These are phyloP conservation scores for Tulasnella sp. DNA, from an alignment of 768 basidiomycete species.

Conservation along the genomic window DNA sequence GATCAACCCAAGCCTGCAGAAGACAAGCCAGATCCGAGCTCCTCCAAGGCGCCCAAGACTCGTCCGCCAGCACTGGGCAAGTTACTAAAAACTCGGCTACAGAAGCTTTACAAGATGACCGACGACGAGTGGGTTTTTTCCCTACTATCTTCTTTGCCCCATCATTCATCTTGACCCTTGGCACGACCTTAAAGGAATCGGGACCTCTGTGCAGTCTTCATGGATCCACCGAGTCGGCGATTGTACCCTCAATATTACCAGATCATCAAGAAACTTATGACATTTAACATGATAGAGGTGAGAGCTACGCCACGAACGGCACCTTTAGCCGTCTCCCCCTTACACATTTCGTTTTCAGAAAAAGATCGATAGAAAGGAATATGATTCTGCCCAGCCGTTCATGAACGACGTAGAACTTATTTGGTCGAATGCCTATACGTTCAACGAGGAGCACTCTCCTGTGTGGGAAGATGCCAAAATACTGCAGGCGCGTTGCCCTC, in stretches of 20 bases:
- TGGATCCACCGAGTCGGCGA: constrained; percentile 75
- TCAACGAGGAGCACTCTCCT: constrained; percentile 77
- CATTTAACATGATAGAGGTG: constrained; percentile 69
- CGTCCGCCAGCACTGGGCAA: constrained; percentile 17
- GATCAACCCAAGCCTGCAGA: constrained; percentile 35
- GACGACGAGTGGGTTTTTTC: constrained; percentile 51
- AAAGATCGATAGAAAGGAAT: constrained; percentile 74
- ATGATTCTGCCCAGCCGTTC: constrained; percentile 58
- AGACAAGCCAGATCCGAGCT: background rate
- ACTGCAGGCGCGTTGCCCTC: constrained; percentile 46
- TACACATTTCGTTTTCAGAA: constrained; percentile 41
- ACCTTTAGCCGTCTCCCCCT: background rate
- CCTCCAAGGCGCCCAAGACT: constrained; percentile 18
- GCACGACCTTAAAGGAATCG: constrained; percentile 43
- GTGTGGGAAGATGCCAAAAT: constrained; percentile 73
- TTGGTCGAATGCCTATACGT: constrained; percentile 79
- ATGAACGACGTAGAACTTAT: constrained; percentile 83
- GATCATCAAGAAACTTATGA: constrained; percentile 68
- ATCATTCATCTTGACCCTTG: background rate
- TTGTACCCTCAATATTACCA: constrained; percentile 74
- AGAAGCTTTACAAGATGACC: constrained; percentile 64
- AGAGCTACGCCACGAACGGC: constrained; percentile 28
- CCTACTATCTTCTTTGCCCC: background rate
- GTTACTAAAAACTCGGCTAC: constrained; percentile 52
- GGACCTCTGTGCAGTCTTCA: constrained; percentile 66